phyloP scores from a whole-genome alignment of 306 rosid species.

The Trichosanthes cucumerina region DNA sequence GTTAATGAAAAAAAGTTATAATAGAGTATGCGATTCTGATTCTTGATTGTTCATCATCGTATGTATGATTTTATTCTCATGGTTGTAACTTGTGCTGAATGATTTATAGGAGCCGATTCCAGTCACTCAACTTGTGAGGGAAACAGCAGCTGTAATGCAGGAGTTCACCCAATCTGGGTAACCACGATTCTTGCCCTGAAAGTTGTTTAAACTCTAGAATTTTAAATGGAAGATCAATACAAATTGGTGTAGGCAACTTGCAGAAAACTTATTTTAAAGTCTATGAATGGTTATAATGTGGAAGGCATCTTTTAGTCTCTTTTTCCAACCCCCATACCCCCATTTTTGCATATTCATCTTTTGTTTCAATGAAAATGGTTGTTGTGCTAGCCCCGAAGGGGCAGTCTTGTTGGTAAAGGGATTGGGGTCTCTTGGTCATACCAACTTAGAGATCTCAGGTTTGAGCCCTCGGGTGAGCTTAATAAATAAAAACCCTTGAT shows the following conservation, averaged over 20 bases:
- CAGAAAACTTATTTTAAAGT: background rate
- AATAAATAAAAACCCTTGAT: no score
- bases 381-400: no score
- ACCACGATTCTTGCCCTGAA: constrained; percentile 10
- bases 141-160: constrained; percentile 95
- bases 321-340: background rate
- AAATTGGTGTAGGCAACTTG: background rate
- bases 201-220: background rate
- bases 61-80: background rate
- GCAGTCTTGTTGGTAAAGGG: no score
- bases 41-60: background rate
- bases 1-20: background rate
- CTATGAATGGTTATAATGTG: background rate
- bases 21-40: background rate
- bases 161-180: constrained; percentile 99
- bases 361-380: background rate
- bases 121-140: constrained; percentile 94
- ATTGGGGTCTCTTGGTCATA: no score
- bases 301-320: background rate
- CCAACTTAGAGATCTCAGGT: no score
- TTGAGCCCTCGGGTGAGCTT: no score
- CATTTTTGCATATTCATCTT: background rate
- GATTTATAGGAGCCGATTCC: constrained; percentile 78
- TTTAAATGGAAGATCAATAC: background rate
- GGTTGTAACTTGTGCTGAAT: background rate